Evolutionary conservation across 805 yeast species (phyloP), one percentile per base, ranked within the genome.

Genomic region (Hanseniaspora jakobsenii): DNA sequence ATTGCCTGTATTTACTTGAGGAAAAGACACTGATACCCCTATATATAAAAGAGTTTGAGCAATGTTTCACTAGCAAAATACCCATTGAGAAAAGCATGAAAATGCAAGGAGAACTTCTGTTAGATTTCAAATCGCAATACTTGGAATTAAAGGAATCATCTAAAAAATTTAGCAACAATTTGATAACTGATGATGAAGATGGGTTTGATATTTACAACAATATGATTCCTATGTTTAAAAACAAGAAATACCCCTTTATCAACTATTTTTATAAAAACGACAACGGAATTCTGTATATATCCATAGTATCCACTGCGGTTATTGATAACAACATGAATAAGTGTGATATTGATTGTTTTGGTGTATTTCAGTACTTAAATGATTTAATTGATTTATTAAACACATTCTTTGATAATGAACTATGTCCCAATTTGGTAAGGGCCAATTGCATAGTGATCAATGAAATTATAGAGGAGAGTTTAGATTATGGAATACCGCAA

Each of bases 401-500:
- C 43, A 52, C 48, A 22, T 59, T 57, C 42, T 53, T 60, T 13
- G 51, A 47, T 17, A 70, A 70, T 44, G 86, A 79, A 44, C 53
- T 74, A 14, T 71, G 84, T 2, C 63, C 72, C 18, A 13, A 16
- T 7, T 21, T 34, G 26, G 13, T 45, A 10, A 17, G n/a, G 7
- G 6, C 18, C n/a, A 94, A 85, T 59, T 72, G 74, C 51, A 75
- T 78, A 27, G 65, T 85, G 38, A 72, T 85, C 6, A 80, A 79
- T 60, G 95, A 86, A 57, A 63, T 85, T n/a, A 61, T 85, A 35
- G 95, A 85, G 56, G 95, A 85, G 56, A 81, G 85, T 69, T 72
- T 83, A 75, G 95, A 86, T 59, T 81, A 73, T 60, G 95, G 95
- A 7, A 63, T 81, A n/a, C 77, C 85, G 1, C 95, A 86, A 61